These are phyloP conservation scores for Herpetomonas tarakana DNA, from an alignment of 208 protist genomes.

Conservation along the genomic window DNA sequence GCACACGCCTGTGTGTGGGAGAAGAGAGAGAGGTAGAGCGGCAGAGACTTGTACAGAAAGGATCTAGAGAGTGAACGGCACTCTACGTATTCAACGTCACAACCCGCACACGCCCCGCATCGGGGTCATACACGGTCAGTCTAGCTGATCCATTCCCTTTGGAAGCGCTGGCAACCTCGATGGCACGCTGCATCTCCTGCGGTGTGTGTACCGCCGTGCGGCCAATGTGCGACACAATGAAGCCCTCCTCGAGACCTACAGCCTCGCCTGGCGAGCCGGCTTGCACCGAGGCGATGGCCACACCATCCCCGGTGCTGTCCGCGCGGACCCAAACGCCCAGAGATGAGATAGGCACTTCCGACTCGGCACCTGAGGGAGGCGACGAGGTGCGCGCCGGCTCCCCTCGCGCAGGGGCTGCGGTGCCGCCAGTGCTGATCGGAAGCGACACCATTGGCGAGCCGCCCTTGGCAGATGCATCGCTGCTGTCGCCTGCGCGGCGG, in stretches of 20 bases:
- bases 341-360: neutral
- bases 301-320: conserved; percentile 26
- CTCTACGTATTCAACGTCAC: no score
- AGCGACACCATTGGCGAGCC: neutral
- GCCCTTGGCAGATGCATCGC: no score
- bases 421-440: neutral
- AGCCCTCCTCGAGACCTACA: conserved; percentile 22
- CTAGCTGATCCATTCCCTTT: conserved; percentile 12
- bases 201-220: conserved; percentile 21
- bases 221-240: conserved; percentile 54
- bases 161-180: conserved; percentile 12
- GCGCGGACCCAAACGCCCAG: conserved; percentile 16
- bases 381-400: neutral
- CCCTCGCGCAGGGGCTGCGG: no score
- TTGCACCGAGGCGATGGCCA: conserved; percentile 29
- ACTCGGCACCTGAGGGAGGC: neutral
- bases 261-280: conserved; percentile 22
- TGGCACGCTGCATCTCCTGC: conserved; percentile 24
- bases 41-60: no score
- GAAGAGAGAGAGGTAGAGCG: no score
- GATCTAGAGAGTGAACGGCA: no score
- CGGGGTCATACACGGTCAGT: conserved; percentile 54
- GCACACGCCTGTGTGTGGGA: no score
- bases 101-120: conserved; percentile 30
- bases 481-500: no score